Conservation (phyloP, 1,284 basidiomycete genomes). For the Stereum hirsutum region DNA sequence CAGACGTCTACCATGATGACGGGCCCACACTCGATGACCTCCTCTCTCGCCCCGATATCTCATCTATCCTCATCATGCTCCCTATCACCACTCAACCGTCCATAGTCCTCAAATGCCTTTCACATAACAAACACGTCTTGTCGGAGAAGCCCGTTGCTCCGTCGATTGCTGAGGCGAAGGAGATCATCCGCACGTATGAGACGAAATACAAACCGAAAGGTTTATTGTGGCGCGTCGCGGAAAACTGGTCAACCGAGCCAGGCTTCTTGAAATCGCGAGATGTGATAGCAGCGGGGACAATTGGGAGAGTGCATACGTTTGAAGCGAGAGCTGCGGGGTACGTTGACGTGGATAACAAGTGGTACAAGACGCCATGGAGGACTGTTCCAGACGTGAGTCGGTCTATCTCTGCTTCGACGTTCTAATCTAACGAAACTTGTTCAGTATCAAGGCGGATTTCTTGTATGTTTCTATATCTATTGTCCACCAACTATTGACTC, state of each 20-base stretch:
- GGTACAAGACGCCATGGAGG: conserved; percentile 77
- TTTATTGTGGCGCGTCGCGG: conserved; percentile 78
- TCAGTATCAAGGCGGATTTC: conserved; percentile 77
- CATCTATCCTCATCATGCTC: conserved; percentile 66
- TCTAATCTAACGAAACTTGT: not conserved
- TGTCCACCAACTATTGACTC: conserved; percentile 2
- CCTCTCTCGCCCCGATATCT: conserved; percentile 56
- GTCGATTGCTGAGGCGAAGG: conserved; percentile 52
- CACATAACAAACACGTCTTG: conserved; percentile 78
- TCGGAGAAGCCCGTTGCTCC: conserved; percentile 82
- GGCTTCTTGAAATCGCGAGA: conserved; percentile 43
- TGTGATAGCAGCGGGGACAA: conserved; percentile 44
- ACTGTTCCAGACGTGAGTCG: conserved; percentile 66
- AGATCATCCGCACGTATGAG: conserved; percentile 63
- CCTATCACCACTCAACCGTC: conserved; percentile 71
- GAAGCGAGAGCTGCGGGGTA: conserved; percentile 44
- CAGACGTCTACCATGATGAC: conserved; percentile 50
- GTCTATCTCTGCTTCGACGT: conserved; percentile 2
- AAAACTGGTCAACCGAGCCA: conserved; percentile 75
- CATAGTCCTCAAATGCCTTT: conserved; percentile 51
- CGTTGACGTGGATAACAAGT: conserved; percentile 57
- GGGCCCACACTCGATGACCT: conserved; percentile 46
- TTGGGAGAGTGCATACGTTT: conserved; percentile 60
- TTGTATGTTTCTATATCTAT: conserved; percentile 33
- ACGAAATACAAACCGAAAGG: conserved; percentile 56